Percentiles rank a stretch among this genome's conserved stretches.
Evolutionary conservation across 169 alveolate genomes (phyloP).

Genomic region (Babesia divergens): DNA sequence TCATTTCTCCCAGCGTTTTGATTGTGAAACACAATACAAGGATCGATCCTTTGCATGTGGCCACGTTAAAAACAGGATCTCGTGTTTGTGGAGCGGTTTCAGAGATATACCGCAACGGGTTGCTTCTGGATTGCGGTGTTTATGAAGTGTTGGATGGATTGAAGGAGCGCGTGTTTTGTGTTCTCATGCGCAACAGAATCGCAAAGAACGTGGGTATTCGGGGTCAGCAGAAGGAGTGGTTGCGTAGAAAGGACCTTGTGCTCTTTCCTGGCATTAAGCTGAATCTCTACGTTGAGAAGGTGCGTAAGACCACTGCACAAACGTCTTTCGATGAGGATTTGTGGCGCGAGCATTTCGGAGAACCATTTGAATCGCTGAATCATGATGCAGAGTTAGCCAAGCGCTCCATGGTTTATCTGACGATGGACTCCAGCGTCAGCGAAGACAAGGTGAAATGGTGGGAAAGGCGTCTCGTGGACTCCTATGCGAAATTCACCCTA

Average conservation of each 20-base stretch:
- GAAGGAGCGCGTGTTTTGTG: conserved; percentile 56
- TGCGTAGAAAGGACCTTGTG: conserved; percentile 45
- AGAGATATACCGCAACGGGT: conserved; percentile 52
- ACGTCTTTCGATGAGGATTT: conserved; percentile 52
- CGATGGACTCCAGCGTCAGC: conserved; percentile 67
- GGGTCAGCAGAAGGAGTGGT: conserved; percentile 64
- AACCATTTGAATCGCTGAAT: conserved; percentile 3
- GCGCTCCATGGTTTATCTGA: conserved; percentile 54
- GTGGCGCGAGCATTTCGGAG: conserved; percentile 63
- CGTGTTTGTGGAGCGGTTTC: conserved; percentile 47
- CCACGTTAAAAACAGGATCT: conserved; percentile 35
- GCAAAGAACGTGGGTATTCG: conserved; percentile 50
- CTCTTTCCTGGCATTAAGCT: conserved; percentile 53
- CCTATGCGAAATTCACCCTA: conserved; percentile 19
- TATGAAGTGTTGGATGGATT: conserved; percentile 22
- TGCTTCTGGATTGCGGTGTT: conserved; percentile 51
- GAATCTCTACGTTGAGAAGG: conserved; percentile 60
- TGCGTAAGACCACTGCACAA: conserved; percentile 45
- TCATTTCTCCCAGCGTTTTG: conserved; percentile 17
- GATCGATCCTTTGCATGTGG: conserved; percentile 4
- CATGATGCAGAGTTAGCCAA: not conserved
- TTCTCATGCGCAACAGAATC: conserved; percentile 48
- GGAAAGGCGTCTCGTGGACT: conserved; percentile 47
- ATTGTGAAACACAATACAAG: conserved; percentile 16
- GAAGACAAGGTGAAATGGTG: conserved; percentile 68